phyloP scores from a whole-genome alignment of 2,329 filamentous ascomycete genomes.

The Penicillium concentricum region DNA sequence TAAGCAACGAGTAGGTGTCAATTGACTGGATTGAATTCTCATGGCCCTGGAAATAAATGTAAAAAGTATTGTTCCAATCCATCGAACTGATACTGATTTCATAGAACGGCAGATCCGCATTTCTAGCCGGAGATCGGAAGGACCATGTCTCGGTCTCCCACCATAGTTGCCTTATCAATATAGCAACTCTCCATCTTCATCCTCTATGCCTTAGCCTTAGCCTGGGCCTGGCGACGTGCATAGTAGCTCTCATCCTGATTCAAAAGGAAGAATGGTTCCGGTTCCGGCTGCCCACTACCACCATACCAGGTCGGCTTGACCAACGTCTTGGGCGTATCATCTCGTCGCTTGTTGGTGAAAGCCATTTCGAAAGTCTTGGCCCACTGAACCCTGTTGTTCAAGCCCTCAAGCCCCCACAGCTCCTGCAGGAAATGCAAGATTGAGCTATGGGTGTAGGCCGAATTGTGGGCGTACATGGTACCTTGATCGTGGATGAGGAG shows the following conservation, averaged over 20 bases:
- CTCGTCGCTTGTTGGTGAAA: constrained; percentile 24
- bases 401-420: constrained; percentile 39
- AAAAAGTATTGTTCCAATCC: not conserved
- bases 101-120: not conserved
- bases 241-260: constrained; percentile 36
- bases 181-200: not conserved
- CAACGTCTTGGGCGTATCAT: constrained; percentile 30
- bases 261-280: constrained; percentile 32
- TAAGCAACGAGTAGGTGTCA: not conserved
- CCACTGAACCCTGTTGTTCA: constrained; percentile 46
- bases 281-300: constrained; percentile 32
- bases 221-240: not conserved
- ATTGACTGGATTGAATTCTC: not conserved
- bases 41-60: not conserved
- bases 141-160: not conserved
- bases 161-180: not conserved
- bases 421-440: constrained; percentile 44
- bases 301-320: constrained; percentile 38
- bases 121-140: not conserved
- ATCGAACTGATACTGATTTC: not conserved
- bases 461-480: constrained; percentile 37
- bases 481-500: constrained; percentile 40
- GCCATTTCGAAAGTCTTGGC: constrained; percentile 43
- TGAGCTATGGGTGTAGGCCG: constrained; percentile 42
- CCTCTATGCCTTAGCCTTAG: not conserved